Evolutionary conservation across 768 basidiomycete genomes (phyloP), one percentile per base, ranked within the genome.

Genomic region (Psilocybe cyanescens): DNA sequence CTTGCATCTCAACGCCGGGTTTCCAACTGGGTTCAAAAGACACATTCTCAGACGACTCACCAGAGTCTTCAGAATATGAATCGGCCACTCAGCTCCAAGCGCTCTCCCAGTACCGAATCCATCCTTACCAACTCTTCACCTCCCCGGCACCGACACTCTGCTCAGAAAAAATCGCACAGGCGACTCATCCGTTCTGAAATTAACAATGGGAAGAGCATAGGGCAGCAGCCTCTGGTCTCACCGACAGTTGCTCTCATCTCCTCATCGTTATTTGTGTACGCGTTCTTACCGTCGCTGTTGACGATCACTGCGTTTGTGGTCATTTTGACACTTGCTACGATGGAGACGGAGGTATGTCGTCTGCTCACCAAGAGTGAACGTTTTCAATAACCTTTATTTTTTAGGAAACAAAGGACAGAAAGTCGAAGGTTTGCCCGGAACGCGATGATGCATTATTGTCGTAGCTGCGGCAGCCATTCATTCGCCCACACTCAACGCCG

Each of bases 1-100:
- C 57, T 65, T 30, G 51, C 56, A 3, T 55, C 60, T 12, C 64
- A 65, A 35, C 64, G 57, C 14, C 56, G 64, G 2, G 64, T 65
- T n/a, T 61, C 64, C 9, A 39, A 58, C 39, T 65, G 64, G 64
- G 64, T 65, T 30, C 48, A 58, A n/a, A 28, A 58, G 16, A 60
- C 59, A 14, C 31, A 45, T 17, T 58, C 59, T 6, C 48, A 54
- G 2, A n/a, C 24, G 0, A 24, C 24, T 0, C 24, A 24, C 24
- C 24, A 24, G 24, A 24, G 24, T 24, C 24, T 24, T 24, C 24
- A 24, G 24, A 24, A 24, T 24, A 24, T 24, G 24, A 2, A 24
- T 24, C 24, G 24, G 0, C 24, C 24, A 24, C 24, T 24, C 37
- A 39, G 8, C 37, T 8, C 37, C 7, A 39, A 39, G 41, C 41